Conservation (phyloP, 139 green algal genomes). For the Eudorina sp. region DNA sequence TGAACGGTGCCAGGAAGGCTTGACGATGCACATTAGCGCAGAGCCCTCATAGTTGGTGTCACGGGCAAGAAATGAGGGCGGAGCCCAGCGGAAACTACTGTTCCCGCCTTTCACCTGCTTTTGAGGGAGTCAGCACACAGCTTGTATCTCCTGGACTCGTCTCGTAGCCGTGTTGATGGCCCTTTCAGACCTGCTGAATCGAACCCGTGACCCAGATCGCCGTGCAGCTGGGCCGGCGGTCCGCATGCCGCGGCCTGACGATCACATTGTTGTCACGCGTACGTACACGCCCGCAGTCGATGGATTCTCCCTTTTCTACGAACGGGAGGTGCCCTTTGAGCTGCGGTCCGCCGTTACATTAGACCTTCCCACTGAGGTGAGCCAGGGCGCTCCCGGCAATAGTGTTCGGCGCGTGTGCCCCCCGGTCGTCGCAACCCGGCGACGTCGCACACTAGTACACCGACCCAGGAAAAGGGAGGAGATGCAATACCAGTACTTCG, state of each 20-base stretch:
- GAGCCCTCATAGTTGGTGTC: not conserved
- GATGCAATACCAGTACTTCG: too few relatives aligned
- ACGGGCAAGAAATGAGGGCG: not conserved
- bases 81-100: not conserved
- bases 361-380: conserved; percentile 68
- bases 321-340: conserved; percentile 81
- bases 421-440: too few relatives aligned
- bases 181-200: not conserved
- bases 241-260: too few relatives aligned
- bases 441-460: too few relatives aligned
- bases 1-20: not conserved
- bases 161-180: not conserved
- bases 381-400: not conserved
- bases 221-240: too few relatives aligned
- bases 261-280: too few relatives aligned
- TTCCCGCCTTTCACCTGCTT: not conserved
- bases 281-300: conserved; percentile 67
- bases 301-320: conserved; percentile 71
- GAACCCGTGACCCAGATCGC: too few relatives aligned
- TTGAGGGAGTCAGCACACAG: too few relatives aligned
- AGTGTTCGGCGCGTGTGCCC: not conserved
- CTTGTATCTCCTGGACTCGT: too few relatives aligned
- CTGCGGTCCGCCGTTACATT: conserved; percentile 63
- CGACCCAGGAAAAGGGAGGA: too few relatives aligned
- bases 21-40: not conserved